Percentiles rank a stretch among this genome's conserved stretches.
Evolutionary conservation across 1,284 basidiomycete genomes (phyloP).

Genomic region (Abortiporus biennis): DNA sequence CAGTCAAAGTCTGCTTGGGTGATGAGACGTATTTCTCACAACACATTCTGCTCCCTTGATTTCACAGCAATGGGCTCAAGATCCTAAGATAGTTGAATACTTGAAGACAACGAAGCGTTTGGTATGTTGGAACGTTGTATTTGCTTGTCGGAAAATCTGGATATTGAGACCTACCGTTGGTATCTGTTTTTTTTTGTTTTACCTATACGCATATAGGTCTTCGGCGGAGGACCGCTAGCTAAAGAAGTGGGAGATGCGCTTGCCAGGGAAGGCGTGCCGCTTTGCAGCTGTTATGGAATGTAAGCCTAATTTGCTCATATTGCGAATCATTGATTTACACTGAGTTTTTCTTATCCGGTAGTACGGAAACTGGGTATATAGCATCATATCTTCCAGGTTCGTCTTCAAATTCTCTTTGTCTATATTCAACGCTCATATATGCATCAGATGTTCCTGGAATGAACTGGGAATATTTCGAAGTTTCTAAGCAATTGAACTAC

Average conservation of each 20-base stretch:
- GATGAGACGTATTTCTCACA: too few relatives aligned
- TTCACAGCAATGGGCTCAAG: conserved; percentile 8
- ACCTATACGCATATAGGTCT: too few relatives aligned
- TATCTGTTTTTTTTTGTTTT: too few relatives aligned
- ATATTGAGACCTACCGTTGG: too few relatives aligned
- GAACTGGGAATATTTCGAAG: conserved; percentile 24
- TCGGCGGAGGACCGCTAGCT: conserved; percentile 15
- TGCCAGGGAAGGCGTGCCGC: conserved; percentile 8
- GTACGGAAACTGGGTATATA: conserved; percentile 8
- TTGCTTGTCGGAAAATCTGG: too few relatives aligned
- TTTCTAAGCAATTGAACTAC: conserved; percentile 12
- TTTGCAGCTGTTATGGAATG: conserved; percentile 13
- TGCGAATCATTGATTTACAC: too few relatives aligned
- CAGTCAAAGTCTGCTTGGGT: too few relatives aligned
- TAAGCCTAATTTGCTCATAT: too few relatives aligned
- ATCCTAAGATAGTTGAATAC: conserved; percentile 2
- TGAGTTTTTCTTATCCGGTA: conserved; percentile 1
- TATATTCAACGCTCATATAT: not conserved
- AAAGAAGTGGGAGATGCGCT: conserved; percentile 14
- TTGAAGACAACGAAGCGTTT: conserved; percentile 12
- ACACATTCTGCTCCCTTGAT: not conserved
- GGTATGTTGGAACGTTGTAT: conserved; percentile 9
- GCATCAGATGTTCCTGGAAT: conserved; percentile 2
- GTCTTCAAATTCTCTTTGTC: not conserved
- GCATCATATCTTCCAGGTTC: conserved; percentile 3